phyloP scores from a whole-genome alignment of 495 filamentous ascomycete species.

The Bacidia rubella region DNA sequence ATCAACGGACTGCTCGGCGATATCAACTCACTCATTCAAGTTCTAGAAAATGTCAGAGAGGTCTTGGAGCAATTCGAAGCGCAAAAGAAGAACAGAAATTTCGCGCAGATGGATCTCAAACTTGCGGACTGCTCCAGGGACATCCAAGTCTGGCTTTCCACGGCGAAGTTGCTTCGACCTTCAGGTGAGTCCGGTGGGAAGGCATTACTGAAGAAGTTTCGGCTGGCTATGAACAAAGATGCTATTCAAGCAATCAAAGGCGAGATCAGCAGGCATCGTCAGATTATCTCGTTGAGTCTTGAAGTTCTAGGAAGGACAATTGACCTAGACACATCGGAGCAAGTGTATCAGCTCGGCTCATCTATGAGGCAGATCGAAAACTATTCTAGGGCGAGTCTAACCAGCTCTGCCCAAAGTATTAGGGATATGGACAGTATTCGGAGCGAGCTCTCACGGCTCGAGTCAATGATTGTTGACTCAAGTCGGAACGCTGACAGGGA shows the following conservation, averaged over 20 bases:
- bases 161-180: slow-evolving; percentile 6
- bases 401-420: slow-evolving; percentile 8
- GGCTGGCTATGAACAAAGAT: slow-evolving; percentile 7
- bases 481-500: not conserved
- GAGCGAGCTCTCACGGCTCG: slow-evolving; percentile 7
- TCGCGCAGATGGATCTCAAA: slow-evolving; percentile 9
- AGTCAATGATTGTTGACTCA: slow-evolving; percentile 2
- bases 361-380: slow-evolving; percentile 4
- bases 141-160: slow-evolving; percentile 8
- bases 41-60: slow-evolving; percentile 1
- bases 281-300: slow-evolving; percentile 7
- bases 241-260: slow-evolving; percentile 8
- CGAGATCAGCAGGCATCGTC: slow-evolving; percentile 4
- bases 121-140: slow-evolving; percentile 9
- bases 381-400: slow-evolving; percentile 6
- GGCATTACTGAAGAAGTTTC: slow-evolving; percentile 7
- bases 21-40: slow-evolving; percentile 2
- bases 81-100: not conserved
- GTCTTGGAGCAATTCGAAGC: slow-evolving; percentile 3
- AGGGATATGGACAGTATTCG: slow-evolving; percentile 9
- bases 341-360: slow-evolving; percentile 7
- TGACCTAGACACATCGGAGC: slow-evolving; percentile 6
- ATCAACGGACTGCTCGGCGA: slow-evolving; percentile 4
- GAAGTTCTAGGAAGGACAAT: slow-evolving; percentile 6
- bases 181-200: slow-evolving; percentile 3